Evolutionary conservation across 2,329 filamentous ascomycete genomes (phyloP).

Genomic region (Beauveria australis): DNA sequence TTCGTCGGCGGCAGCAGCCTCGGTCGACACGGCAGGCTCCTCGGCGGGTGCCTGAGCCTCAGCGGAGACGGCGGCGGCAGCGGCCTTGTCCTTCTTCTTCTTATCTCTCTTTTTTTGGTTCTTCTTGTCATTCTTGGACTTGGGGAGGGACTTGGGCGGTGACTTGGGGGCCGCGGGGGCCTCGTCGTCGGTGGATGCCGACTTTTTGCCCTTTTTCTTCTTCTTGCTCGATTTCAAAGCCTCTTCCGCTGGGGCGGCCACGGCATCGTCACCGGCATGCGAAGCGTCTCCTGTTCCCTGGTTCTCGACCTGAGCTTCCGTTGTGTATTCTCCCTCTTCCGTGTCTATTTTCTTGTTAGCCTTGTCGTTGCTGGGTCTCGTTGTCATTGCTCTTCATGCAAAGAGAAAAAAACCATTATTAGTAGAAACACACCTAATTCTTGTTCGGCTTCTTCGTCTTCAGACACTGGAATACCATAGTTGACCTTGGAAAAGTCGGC

Average conservation of each 20-base stretch:
- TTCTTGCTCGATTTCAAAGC: conserved; percentile 9
- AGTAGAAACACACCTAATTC: not conserved
- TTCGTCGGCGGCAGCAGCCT: not conserved
- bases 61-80: conserved; percentile 8
- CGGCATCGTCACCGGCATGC: not conserved
- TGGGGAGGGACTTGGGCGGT: not conserved
- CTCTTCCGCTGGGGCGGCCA: conserved; percentile 1
- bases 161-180: not conserved
- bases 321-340: conserved; percentile 9
- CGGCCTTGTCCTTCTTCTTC: conserved; percentile 11
- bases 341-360: not conserved
- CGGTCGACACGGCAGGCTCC: conserved; percentile 1
- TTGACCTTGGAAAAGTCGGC: conserved; percentile 6
- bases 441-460: conserved; percentile 3
- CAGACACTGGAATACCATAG: not conserved
- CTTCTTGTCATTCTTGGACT: conserved; percentile 17
- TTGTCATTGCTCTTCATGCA: not conserved
- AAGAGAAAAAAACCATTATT: too few species aligned
- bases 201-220: conserved; percentile 14
- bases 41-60: conserved; percentile 4
- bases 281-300: conserved; percentile 4
- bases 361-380: too few species aligned
- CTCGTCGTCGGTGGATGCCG: not conserved
- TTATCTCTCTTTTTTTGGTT: conserved; percentile 15
- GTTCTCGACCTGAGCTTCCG: conserved; percentile 2